phyloP scores from a whole-genome alignment of 352 stramenopile genomes.

The Pythium angustatum region DNA sequence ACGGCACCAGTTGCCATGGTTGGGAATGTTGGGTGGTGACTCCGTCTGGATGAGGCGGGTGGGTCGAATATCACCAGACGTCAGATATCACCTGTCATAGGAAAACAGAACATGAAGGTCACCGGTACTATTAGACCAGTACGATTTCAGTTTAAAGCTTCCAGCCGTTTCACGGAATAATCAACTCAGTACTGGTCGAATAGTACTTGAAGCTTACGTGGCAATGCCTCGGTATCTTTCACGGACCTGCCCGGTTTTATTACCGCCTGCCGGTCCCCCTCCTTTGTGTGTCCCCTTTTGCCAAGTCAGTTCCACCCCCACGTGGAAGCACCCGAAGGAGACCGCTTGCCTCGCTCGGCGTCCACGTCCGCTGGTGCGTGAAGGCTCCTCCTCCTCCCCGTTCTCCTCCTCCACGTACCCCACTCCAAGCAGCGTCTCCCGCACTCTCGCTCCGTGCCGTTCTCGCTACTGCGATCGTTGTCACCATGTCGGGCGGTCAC shows the following conservation, averaged over 20 bases:
- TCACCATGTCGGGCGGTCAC: slow-evolving; percentile 83
- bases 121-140: slow-evolving; percentile 18
- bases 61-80: neutral
- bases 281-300: slow-evolving; percentile 3
- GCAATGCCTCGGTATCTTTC: slow-evolving; percentile 28
- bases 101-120: neutral
- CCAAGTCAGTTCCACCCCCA: slow-evolving; percentile 30
- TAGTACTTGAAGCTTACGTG: slow-evolving; percentile 33
- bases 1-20: neutral
- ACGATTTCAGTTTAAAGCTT: too few species aligned
- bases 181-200: slow-evolving; percentile 33
- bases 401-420: neutral
- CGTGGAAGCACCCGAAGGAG: slow-evolving; percentile 17
- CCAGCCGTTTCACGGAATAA: too few species aligned
- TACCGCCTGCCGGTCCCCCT: slow-evolving; percentile 15
- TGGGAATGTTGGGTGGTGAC: neutral
- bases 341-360: neutral
- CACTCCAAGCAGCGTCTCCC: neutral
- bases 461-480: neutral
- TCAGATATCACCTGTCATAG: slow-evolving; percentile 17
- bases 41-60: too few species aligned
- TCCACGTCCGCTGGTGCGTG: neutral
- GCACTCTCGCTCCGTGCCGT: slow-evolving; percentile 1
- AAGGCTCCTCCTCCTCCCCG: neutral
- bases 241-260: slow-evolving; percentile 15